phyloP scores from a whole-genome alignment of 2,329 filamentous ascomycete genomes.

The Blastomyces parvus region DNA sequence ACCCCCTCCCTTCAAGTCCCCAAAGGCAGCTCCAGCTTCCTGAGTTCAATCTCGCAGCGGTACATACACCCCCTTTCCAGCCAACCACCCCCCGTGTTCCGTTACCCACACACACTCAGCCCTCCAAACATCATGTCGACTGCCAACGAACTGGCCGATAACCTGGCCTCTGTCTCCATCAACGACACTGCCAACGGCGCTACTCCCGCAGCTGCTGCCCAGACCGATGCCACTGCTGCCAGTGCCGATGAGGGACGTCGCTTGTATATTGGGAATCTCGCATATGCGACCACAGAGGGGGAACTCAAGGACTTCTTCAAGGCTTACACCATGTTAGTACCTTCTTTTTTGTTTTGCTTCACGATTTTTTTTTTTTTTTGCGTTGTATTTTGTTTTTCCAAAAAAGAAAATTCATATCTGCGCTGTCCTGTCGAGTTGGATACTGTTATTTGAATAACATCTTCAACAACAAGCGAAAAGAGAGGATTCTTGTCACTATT shows the following conservation, averaged over 20 bases:
- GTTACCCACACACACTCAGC: constrained; percentile 19
- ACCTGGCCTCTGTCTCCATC: constrained; percentile 58
- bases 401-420: not conserved
- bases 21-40: constrained; percentile 43
- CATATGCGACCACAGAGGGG: constrained; percentile 99
- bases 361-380: constrained; percentile 6
- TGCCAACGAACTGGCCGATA: constrained; percentile 58
- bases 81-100: constrained; percentile 16
- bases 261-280: constrained; percentile 99
- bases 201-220: constrained; percentile 60
- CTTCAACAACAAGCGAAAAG: not conserved
- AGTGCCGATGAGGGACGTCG: constrained; percentile 97
- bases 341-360: constrained; percentile 10
- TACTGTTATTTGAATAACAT: not conserved
- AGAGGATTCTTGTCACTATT: not conserved
- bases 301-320: constrained; percentile 99
- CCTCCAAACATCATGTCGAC: constrained; percentile 65
- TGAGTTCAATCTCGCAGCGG: constrained; percentile 50
- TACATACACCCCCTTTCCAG: constrained; percentile 29
- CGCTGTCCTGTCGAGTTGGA: not conserved
- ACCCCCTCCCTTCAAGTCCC: constrained; percentile 51
- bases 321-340: constrained; percentile 93
- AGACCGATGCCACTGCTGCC: constrained; percentile 86
- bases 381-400: not conserved
- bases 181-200: constrained; percentile 48